These are phyloP conservation scores for Lupinus albus DNA, from an alignment of 306 rosid genomes.

Conservation along the genomic window DNA sequence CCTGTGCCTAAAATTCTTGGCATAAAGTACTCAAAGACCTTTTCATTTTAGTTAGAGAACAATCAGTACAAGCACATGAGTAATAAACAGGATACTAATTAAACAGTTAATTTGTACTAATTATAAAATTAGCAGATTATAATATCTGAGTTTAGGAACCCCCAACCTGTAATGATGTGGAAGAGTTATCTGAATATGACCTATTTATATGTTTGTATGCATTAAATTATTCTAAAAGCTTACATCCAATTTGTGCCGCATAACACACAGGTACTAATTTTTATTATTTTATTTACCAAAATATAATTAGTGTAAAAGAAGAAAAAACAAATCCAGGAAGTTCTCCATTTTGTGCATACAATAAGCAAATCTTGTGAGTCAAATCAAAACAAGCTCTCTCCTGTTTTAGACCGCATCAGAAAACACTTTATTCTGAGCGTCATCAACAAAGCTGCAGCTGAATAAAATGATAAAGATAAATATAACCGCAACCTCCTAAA, in stretches of 20 bases:
- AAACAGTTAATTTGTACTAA: not conserved
- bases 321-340: constrained; percentile 1
- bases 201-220: not conserved
- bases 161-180: no score
- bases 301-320: not conserved
- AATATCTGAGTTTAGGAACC: not conserved
- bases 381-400: constrained; percentile 22
- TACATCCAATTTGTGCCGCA: not conserved
- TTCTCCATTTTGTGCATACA: not conserved
- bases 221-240: constrained; percentile 22
- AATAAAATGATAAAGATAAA: constrained; percentile 41
- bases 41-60: constrained; percentile 12
- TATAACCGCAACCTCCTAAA: constrained; percentile 46
- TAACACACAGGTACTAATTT: no score
- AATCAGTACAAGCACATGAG: constrained; percentile 13
- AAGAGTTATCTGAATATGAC: not conserved
- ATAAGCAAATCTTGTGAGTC: constrained; percentile 28
- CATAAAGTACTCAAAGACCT: constrained; percentile 6
- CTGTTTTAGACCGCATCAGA: constrained; percentile 2
- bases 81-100: not conserved
- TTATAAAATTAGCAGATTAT: constrained; percentile 3
- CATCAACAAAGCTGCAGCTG: constrained; percentile 43
- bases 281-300: not conserved
- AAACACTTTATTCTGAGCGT: constrained; percentile 9
- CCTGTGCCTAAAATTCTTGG: constrained; percentile 3